Evolutionary conservation across 1,284 basidiomycete species (phyloP).

Genomic region (Cryptococcus sp.): DNA sequence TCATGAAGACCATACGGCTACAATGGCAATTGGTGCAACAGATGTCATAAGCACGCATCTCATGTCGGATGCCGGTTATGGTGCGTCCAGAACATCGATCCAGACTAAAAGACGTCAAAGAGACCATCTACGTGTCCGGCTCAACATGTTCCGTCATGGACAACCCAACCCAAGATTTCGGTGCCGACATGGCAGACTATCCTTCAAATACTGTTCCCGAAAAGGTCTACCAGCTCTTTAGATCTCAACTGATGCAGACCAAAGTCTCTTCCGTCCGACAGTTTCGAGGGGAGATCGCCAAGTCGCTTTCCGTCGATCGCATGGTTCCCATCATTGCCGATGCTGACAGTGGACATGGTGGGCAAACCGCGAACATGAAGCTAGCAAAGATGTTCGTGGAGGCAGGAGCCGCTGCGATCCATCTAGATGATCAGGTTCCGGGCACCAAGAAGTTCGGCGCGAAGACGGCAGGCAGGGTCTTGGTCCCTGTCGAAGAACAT

Average conservation of each 20-base stretch:
- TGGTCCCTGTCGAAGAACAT: slow-evolving; percentile 15
- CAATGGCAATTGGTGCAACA: slow-evolving; percentile 6
- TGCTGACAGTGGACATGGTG: slow-evolving; percentile 54
- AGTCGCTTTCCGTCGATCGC: slow-evolving; percentile 2
- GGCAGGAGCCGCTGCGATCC: slow-evolving; percentile 51
- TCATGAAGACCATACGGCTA: not conserved
- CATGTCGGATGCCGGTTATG: slow-evolving; percentile 14
- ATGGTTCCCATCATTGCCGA: slow-evolving; percentile 16
- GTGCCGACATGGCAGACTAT: slow-evolving; percentile 40
- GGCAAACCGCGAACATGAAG: slow-evolving; percentile 58
- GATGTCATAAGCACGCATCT: slow-evolving; percentile 9
- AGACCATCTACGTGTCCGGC: slow-evolving; percentile 13
- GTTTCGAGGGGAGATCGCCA: slow-evolving; percentile 43
- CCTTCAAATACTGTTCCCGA: slow-evolving; percentile 57
- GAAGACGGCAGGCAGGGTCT: slow-evolving; percentile 6
- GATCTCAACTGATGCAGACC: slow-evolving; percentile 56
- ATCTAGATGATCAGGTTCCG: slow-evolving; percentile 52
- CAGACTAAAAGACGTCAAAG: not conserved
- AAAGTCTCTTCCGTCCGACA: slow-evolving; percentile 52
- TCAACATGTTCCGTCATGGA: slow-evolving; percentile 9
- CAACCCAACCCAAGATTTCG: slow-evolving; percentile 11
- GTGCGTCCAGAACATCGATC: not conserved
- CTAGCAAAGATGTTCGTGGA: slow-evolving; percentile 55
- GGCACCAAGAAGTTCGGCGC: slow-evolving; percentile 14
- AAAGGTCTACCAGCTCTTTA: slow-evolving; percentile 58